A percentile compares a stretch with the other conserved stretches of the same genome.
phyloP scores from a whole-genome alignment of 1,139 yeast species.

The Diutina sp. region DNA sequence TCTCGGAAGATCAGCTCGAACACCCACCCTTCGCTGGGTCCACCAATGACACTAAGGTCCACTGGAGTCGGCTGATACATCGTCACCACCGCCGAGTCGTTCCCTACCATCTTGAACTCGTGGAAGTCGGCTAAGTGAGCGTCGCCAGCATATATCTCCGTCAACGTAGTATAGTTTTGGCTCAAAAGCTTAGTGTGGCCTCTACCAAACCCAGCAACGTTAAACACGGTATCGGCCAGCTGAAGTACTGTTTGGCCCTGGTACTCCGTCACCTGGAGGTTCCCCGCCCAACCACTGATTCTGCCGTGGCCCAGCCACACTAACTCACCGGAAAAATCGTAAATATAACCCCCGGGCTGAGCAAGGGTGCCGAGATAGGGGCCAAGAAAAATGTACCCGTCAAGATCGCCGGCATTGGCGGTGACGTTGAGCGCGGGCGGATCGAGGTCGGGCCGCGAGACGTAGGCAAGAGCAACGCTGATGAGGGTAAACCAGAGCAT shows the following conservation, averaged over 20 bases:
- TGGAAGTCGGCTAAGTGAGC: conserved; percentile 19
- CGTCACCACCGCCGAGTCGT: conserved; percentile 16
- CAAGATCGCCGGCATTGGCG: conserved; percentile 9
- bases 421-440: conserved; percentile 20
- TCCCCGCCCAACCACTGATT: conserved; percentile 19
- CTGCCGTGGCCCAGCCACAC: conserved; percentile 22
- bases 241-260: conserved; percentile 15
- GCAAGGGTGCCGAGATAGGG: conserved; percentile 18
- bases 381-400: conserved; percentile 19
- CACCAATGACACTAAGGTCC: conserved; percentile 15
- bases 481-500: background rate
- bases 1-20: conserved; percentile 22
- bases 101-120: conserved; percentile 18
- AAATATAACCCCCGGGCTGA: conserved; percentile 14
- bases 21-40: conserved; percentile 17
- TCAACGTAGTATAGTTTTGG: conserved; percentile 14
- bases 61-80: conserved; percentile 17
- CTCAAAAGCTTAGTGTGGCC: conserved; percentile 21
- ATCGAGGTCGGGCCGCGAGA: conserved; percentile 20
- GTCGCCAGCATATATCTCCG: conserved; percentile 18
- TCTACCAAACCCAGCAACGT: conserved; percentile 16
- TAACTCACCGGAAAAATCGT: conserved; percentile 17
- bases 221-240: conserved; percentile 21
- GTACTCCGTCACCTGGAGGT: conserved; percentile 17
- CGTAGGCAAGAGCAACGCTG: conserved; percentile 6